Percentiles rank a stretch among this genome's conserved stretches.
phyloP scores from a whole-genome alignment of 2,329 filamentous ascomycete species.

The Pyrenophora teres region DNA sequence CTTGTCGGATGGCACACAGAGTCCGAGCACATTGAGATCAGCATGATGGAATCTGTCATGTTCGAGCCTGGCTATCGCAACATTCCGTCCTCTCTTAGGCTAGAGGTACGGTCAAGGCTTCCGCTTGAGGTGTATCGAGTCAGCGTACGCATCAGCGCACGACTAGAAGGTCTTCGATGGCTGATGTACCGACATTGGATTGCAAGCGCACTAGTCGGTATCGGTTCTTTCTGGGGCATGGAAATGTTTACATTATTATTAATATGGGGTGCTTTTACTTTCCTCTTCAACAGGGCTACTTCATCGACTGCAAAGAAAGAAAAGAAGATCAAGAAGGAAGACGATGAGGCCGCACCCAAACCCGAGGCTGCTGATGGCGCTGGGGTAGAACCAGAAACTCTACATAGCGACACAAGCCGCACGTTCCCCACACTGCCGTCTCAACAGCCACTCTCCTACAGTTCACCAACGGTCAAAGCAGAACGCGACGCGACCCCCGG shows the following conservation, averaged over 20 bases:
- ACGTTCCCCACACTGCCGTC: constrained; percentile 55
- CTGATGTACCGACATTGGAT: constrained; percentile 85
- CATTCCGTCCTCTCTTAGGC: constrained; percentile 58
- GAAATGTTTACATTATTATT: constrained; percentile 70
- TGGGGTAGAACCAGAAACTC: constrained; percentile 25
- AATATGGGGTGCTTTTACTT: constrained; percentile 65
- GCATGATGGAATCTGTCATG: constrained; percentile 73
- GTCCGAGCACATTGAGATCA: constrained; percentile 65
- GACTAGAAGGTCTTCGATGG: constrained; percentile 71
- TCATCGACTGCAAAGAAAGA: not conserved
- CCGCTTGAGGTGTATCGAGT: constrained; percentile 77
- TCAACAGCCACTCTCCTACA: constrained; percentile 50
- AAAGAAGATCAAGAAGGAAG: not conserved
- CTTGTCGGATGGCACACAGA: constrained; percentile 69
- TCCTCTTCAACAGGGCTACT: constrained; percentile 38
- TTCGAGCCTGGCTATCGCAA: constrained; percentile 63
- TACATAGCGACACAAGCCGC: constrained; percentile 53
- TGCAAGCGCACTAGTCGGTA: constrained; percentile 70
- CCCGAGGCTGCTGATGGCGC: constrained; percentile 4
- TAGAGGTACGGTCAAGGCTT: constrained; percentile 72
- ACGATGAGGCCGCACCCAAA: constrained; percentile 14
- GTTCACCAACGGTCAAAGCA: constrained; percentile 31
- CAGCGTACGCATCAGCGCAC: constrained; percentile 71
- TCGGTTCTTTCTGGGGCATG: constrained; percentile 73
- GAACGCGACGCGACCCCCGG: constrained; percentile 14